These are phyloP conservation scores for Massariosphaeria phaeospora DNA, from an alignment of 495 filamentous ascomycete genomes.

Conservation along the genomic window DNA sequence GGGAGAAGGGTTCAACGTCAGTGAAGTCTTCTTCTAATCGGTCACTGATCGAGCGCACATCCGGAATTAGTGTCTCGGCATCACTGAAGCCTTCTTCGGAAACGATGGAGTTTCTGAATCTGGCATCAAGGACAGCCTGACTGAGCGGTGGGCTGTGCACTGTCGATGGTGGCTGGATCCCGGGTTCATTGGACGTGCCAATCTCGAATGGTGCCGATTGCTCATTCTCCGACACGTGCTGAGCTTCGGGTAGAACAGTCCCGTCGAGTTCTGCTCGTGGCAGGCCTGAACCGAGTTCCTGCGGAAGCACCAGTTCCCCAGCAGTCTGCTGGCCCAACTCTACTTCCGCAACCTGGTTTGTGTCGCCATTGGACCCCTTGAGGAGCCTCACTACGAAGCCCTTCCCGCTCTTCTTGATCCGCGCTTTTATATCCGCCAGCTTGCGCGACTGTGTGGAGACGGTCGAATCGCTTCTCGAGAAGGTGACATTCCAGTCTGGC, in stretches of 20 bases:
- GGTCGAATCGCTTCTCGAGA: slow-evolving; percentile 20
- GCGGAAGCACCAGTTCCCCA: not conserved
- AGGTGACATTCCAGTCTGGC: slow-evolving; percentile 27
- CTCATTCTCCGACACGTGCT: not conserved
- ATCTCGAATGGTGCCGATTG: slow-evolving; percentile 19
- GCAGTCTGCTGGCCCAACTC: slow-evolving; percentile 16
- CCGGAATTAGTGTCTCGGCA: slow-evolving; percentile 23
- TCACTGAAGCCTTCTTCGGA: slow-evolving; percentile 30
- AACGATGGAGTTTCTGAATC: slow-evolving; percentile 3
- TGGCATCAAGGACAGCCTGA: not conserved
- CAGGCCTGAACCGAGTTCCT: slow-evolving; percentile 19
- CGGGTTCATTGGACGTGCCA: slow-evolving; percentile 16
- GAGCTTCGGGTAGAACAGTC: not conserved
- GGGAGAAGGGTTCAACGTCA: slow-evolving; percentile 23
- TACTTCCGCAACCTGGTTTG: slow-evolving; percentile 28
- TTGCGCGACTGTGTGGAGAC: slow-evolving; percentile 19
- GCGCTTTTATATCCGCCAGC: slow-evolving; percentile 29
- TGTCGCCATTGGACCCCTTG: slow-evolving; percentile 25
- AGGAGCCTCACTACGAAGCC: slow-evolving; percentile 30
- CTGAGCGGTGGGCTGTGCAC: not conserved
- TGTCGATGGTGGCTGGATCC: slow-evolving; percentile 5
- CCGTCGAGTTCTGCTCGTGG: slow-evolving; percentile 4
- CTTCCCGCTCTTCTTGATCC: slow-evolving; percentile 33
- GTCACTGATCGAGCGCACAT: slow-evolving; percentile 6
- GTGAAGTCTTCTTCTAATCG: slow-evolving; percentile 23